phyloP scores from a whole-genome alignment of 2,329 filamentous ascomycete species.

The Shiraia sp. region DNA sequence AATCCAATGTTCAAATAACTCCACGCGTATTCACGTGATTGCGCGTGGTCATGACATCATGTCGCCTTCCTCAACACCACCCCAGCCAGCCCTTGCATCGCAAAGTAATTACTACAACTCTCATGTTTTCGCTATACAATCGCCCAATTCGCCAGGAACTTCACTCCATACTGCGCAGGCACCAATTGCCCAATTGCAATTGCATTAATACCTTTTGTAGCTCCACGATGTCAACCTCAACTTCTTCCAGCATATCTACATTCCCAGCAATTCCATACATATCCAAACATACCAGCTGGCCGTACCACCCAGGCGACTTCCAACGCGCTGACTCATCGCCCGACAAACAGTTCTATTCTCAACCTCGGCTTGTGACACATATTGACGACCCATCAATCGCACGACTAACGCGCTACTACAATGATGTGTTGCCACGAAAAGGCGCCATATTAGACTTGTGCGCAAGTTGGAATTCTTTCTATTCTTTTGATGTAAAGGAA shows the following conservation, averaged over 20 bases:
- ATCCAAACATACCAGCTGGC: conserved; percentile 25
- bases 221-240: conserved; percentile 5
- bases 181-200: too few relatives aligned
- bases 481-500: conserved; percentile 40
- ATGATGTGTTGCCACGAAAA: conserved; percentile 44
- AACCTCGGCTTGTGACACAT: conserved; percentile 57
- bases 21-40: conserved; percentile 15
- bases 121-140: conserved; percentile 10
- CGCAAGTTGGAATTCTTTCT: conserved; percentile 55
- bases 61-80: too few relatives aligned
- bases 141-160: neutral
- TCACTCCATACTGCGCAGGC: conserved; percentile 1
- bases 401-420: conserved; percentile 52
- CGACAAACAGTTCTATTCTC: conserved; percentile 46
- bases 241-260: neutral
- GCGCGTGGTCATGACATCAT: conserved; percentile 29
- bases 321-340: conserved; percentile 41
- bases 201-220: conserved; percentile 21
- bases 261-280: conserved; percentile 18
- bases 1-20: too few relatives aligned
- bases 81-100: too few relatives aligned
- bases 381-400: conserved; percentile 57
- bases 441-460: conserved; percentile 56
- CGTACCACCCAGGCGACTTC: conserved; percentile 40
- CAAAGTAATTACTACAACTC: too few relatives aligned